Conservation (phyloP, 2,329 filamentous ascomycete species). For the Triangularia verruculosa region DNA sequence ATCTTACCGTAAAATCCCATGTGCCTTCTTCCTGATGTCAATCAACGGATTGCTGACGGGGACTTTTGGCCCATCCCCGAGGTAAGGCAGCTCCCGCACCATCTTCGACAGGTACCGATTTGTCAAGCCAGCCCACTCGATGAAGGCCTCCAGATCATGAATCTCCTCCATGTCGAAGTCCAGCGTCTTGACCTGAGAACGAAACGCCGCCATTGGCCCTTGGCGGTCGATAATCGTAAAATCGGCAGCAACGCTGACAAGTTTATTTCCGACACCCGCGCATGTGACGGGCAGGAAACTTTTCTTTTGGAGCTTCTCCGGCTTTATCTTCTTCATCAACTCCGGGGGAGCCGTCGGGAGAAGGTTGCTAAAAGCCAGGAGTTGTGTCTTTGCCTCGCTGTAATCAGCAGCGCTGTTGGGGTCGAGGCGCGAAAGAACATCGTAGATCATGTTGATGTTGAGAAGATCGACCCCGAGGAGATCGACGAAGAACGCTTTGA, state of each 20-base stretch:
- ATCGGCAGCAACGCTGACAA: neutral
- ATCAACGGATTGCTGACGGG: neutral
- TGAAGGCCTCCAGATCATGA: neutral
- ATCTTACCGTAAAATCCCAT: conserved; percentile 1
- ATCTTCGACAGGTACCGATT: conserved; percentile 10
- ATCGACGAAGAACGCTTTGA: conserved; percentile 8
- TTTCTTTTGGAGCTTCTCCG: neutral
- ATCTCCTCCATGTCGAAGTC: conserved; percentile 12
- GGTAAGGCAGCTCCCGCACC: neutral
- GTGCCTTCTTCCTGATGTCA: conserved; percentile 10
- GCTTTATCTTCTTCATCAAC: neutral
- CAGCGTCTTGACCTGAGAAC: neutral
- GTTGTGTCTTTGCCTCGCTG: neutral
- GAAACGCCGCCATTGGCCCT: neutral
- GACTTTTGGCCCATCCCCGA: conserved; percentile 1
- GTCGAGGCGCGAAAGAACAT: neutral
- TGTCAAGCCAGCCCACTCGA: conserved; percentile 6
- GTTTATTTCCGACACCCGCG: neutral
- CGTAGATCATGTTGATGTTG: neutral
- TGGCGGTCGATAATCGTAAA: conserved; percentile 11
- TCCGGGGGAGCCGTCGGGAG: neutral
- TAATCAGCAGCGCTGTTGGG: neutral
- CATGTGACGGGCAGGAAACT: neutral
- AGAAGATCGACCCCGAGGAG: neutral
- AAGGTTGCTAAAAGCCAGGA: conserved; percentile 3